Conservation (phyloP, 257 asterid species). For the Osmanthus fragrans region DNA sequence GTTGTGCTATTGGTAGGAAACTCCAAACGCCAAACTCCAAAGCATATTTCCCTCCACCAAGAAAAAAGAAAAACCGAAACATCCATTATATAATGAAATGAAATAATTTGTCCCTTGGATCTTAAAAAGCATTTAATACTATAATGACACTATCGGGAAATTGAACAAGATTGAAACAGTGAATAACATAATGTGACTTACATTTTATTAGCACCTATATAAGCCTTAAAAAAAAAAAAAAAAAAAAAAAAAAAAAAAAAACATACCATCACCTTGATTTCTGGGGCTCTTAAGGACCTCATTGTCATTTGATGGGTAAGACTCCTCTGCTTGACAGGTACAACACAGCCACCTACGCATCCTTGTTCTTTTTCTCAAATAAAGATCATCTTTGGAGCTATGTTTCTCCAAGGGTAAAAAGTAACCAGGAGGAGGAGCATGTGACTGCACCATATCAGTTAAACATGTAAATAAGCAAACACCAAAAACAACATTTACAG, state of each 20-base stretch:
- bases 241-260: neutral
- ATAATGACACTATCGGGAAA: neutral
- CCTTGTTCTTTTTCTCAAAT: constrained; percentile 65
- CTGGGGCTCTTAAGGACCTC: constrained; percentile 78
- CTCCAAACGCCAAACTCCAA: neutral
- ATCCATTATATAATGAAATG: neutral
- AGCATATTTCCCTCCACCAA: neutral
- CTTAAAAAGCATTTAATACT: neutral
- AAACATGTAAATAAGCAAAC: neutral
- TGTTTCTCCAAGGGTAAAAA: constrained; percentile 55
- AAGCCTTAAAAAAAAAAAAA: neutral
- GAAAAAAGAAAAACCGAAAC: neutral
- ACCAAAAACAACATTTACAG: constrained; percentile 15
- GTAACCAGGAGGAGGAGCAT: constrained; percentile 76
- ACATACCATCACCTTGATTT: constrained; percentile 59
- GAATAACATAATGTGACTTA: neutral
- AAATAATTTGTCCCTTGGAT: neutral
- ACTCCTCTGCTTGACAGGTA: constrained; percentile 68
- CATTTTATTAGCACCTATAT: neutral
- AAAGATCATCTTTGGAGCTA: constrained; percentile 52
- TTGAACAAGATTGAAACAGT: neutral
- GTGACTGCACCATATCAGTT: constrained; percentile 43
- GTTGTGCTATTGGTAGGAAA: neutral
- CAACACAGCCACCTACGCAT: constrained; percentile 96
- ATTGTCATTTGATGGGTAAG: constrained; percentile 58